Conservation (phyloP, 768 basidiomycete genomes). For the Epithele typhae region DNA sequence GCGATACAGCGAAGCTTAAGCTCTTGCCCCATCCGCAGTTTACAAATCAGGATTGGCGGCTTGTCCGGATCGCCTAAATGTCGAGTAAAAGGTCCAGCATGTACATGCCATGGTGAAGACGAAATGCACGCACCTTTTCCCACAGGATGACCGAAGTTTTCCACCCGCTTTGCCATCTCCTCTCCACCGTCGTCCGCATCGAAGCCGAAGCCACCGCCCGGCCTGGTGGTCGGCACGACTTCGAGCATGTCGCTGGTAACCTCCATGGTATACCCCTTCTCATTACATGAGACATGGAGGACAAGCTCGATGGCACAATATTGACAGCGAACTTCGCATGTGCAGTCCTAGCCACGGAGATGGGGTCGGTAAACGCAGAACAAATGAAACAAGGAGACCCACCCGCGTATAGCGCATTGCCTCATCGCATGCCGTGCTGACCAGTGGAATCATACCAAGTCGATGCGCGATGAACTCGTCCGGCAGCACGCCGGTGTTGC, state of each 20-base stretch:
- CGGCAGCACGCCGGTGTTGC: constrained; percentile 88
- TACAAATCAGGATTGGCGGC: constrained; percentile 79
- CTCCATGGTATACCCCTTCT: constrained; percentile 65
- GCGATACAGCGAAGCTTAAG: constrained; percentile 81
- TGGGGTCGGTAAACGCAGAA: background rate
- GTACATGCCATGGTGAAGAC: no score
- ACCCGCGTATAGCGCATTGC: constrained; percentile 79
- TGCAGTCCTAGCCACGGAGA: constrained; percentile 68
- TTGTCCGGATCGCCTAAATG: constrained; percentile 52
- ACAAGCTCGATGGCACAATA: constrained; percentile 82
- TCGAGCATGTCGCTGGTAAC: constrained; percentile 86
- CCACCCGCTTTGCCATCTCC: constrained; percentile 68
- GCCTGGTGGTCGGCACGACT: constrained; percentile 34
- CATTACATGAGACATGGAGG: constrained; percentile 73
- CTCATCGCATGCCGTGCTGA: constrained; percentile 85
- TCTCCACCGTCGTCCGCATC: constrained; percentile 52
- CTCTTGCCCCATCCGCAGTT: constrained; percentile 93
- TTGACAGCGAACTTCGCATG: constrained; percentile 77
- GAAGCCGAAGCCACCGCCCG: constrained; percentile 4
- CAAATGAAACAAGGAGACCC: constrained; percentile 21
- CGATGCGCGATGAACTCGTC: constrained; percentile 98
- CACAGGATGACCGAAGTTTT: constrained; percentile 76
- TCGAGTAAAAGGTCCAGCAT: background rate
- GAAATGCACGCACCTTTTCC: constrained; percentile 65
- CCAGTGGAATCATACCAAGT: constrained; percentile 88